These are phyloP conservation scores for Sordariomycetes sp. DNA, from an alignment of 2,329 filamentous ascomycete species.

Conservation along the genomic window DNA sequence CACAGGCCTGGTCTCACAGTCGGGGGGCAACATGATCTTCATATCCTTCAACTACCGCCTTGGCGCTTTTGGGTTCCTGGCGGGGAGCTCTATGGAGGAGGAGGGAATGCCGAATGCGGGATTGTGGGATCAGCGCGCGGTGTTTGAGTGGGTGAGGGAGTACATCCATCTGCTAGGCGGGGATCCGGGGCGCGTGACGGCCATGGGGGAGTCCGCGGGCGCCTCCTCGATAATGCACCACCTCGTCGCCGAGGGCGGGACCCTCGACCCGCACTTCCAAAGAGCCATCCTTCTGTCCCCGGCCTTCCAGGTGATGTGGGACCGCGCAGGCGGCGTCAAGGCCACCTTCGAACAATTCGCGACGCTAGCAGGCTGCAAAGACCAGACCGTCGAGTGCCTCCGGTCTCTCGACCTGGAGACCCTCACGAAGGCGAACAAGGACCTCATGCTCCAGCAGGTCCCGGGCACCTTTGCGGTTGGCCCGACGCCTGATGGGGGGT, in stretches of 20 bases:
- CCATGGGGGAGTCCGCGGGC: conserved; percentile 36
- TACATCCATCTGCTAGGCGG: conserved; percentile 31
- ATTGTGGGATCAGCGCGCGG: conserved; percentile 26
- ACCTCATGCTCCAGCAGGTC: conserved; percentile 12
- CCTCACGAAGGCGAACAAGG: conserved; percentile 14
- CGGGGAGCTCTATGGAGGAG: conserved; percentile 26
- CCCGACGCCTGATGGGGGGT: conserved; percentile 16
- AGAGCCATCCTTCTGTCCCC: conserved; percentile 19
- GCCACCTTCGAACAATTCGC: conserved; percentile 17
- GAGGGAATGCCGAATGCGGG: conserved; percentile 27
- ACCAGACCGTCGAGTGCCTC: conserved; percentile 14
- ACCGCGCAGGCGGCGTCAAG: conserved; percentile 15
- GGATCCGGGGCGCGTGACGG: conserved; percentile 29
- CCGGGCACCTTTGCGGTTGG: conserved; percentile 17
- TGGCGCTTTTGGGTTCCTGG: conserved; percentile 32
- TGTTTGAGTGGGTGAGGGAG: conserved; percentile 33
- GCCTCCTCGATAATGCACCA: conserved; percentile 36
- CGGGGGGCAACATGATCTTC: conserved; percentile 26
- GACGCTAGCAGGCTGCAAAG: conserved; percentile 15
- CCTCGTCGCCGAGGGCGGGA: conserved; percentile 27
- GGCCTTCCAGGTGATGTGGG: conserved; percentile 20
- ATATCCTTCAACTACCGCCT: conserved; percentile 33
- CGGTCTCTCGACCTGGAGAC: conserved; percentile 10
- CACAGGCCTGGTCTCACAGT: conserved; percentile 17
- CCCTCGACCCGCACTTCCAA: conserved; percentile 26